Percentiles rank a stretch among this genome's conserved stretches.
These are phyloP conservation scores for Cantharellus anzutake DNA, from an alignment of 768 basidiomycete species.

Conservation along the genomic window DNA sequence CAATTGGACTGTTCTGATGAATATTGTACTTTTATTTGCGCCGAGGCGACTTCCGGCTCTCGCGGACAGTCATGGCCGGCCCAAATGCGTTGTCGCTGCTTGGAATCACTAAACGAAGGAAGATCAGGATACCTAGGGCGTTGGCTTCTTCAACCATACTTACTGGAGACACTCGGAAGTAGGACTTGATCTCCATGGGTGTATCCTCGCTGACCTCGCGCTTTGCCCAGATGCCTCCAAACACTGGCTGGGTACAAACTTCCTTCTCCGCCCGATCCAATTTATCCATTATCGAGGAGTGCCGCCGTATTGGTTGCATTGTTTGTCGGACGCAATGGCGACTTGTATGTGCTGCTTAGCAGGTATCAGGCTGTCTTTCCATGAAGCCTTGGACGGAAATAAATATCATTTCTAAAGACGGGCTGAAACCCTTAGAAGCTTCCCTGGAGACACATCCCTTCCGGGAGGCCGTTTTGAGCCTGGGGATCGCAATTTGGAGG, in stretches of 20 bases:
- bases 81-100: not conserved
- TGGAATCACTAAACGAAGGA: not conserved
- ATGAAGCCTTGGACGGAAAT: not conserved
- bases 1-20: too few species aligned
- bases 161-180: not conserved
- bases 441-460: conserved; percentile 75
- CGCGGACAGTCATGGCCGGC: not conserved
- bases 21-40: too few species aligned
- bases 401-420: conserved; percentile 29
- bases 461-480: conserved; percentile 72
- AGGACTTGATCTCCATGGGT: not conserved
- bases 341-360: conserved; percentile 71
- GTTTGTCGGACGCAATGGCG: conserved; percentile 68
- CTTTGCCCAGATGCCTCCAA: not conserved
- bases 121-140: not conserved
- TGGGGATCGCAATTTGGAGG: conserved; percentile 48
- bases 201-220: not conserved
- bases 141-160: not conserved
- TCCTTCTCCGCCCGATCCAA: not conserved
- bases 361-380: conserved; percentile 30
- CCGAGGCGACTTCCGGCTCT: not conserved
- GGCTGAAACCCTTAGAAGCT: conserved; percentile 48
- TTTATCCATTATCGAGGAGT: conserved; percentile 12
- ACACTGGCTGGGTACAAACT: not conserved
- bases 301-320: conserved; percentile 71